These are phyloP conservation scores for Anisodus tanguticus DNA, from an alignment of 257 asterid genomes.

Conservation along the genomic window DNA sequence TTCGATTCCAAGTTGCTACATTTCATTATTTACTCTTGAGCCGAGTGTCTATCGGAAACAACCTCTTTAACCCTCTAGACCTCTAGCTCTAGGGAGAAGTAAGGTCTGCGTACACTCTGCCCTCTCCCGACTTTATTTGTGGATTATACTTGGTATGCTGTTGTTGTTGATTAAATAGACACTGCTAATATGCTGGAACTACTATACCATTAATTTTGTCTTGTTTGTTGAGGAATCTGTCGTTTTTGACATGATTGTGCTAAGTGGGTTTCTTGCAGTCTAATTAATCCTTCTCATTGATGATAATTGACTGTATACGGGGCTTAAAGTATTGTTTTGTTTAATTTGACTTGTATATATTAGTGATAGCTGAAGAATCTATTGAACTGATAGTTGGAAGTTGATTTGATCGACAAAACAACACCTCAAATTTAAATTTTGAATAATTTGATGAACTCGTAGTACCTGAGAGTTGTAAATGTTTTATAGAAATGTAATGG, in stretches of 20 bases:
- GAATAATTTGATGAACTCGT: background rate
- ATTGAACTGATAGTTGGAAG: background rate
- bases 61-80: too few relatives aligned
- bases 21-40: too few relatives aligned
- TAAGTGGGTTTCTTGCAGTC: background rate
- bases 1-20: too few relatives aligned
- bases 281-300: background rate
- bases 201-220: background rate
- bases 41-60: too few relatives aligned
- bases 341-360: background rate
- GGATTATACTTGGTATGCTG: too few relatives aligned
- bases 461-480: background rate
- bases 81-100: too few relatives aligned
- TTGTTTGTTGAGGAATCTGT: background rate
- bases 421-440: background rate
- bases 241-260: background rate
- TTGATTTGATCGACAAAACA: background rate
- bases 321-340: background rate
- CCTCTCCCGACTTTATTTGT: too few relatives aligned
- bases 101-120: too few relatives aligned
- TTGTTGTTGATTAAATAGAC: background rate
- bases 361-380: background rate
- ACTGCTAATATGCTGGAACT: background rate
- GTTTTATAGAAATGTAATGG: background rate
- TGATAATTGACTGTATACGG: background rate